Conservation (phyloP, 345 rosid genomes). For the Corchorus olitorius region DNA sequence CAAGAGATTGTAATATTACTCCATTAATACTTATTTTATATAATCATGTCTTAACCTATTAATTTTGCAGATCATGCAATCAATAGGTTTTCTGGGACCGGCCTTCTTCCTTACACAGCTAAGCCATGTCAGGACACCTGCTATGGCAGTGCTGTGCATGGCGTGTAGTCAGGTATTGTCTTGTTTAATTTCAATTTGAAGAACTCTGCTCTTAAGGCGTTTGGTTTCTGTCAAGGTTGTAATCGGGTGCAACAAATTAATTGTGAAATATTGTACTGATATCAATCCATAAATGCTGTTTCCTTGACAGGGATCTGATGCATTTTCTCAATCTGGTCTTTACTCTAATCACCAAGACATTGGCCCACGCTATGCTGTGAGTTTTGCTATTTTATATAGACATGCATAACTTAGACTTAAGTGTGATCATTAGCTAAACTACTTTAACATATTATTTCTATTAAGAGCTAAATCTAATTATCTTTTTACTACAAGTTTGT, state of each 20-base stretch:
- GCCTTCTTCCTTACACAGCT: conserved; percentile 90
- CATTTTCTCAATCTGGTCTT: conserved; percentile 96
- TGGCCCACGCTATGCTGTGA: conserved; percentile 93
- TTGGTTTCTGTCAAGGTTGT: background rate
- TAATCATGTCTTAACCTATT: conserved; percentile 24
- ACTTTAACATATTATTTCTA: background rate
- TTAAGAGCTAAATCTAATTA: background rate
- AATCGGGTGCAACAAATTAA: background rate
- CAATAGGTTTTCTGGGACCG: conserved; percentile 94
- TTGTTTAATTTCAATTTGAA: conserved; percentile 22
- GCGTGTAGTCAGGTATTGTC: conserved; percentile 93
- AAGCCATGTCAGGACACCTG: conserved; percentile 83
- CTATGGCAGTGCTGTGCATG: conserved; percentile 97
- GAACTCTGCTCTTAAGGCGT: background rate
- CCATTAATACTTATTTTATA: conserved; percentile 3
- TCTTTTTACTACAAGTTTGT: no score
- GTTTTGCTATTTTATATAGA: conserved; percentile 26
- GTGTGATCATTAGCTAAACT: background rate
- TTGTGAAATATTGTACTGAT: conserved; percentile 12
- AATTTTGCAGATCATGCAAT: conserved; percentile 88
- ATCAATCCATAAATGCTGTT: conserved; percentile 9
- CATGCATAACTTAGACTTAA: background rate
- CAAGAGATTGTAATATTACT: background rate
- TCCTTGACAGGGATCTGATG: conserved; percentile 80
- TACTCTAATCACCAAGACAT: conserved; percentile 99